A percentile compares a stretch with the other conserved stretches of the same genome.
Evolutionary conservation across 1,284 basidiomycete genomes (phyloP).

Genomic region (Pascua sp.): DNA sequence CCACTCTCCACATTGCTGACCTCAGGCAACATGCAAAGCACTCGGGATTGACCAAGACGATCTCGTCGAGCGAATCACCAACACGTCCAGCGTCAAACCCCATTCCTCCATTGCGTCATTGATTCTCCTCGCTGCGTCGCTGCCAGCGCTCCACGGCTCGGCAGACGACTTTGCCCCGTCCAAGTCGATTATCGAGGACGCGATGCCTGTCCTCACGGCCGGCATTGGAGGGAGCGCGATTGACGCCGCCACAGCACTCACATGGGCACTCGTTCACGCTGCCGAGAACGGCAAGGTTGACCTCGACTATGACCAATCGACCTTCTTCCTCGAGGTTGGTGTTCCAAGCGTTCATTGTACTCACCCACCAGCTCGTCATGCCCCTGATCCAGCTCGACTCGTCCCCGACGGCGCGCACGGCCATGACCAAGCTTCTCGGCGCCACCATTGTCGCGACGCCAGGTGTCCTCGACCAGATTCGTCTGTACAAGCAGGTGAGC

Average conservation of each 20-base stretch:
- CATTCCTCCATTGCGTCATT: slow-evolving; percentile 29
- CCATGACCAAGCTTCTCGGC: slow-evolving; percentile 36
- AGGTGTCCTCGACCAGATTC: slow-evolving; percentile 18
- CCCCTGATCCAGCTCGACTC: slow-evolving; percentile 32
- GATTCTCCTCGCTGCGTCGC: slow-evolving; percentile 23
- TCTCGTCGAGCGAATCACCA: slow-evolving; percentile 23
- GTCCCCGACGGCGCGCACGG: slow-evolving; percentile 24
- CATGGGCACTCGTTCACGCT: slow-evolving; percentile 19
- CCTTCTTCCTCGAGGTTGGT: slow-evolving; percentile 36
- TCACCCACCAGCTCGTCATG: slow-evolving; percentile 23
- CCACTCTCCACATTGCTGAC: neutral
- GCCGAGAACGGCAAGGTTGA: slow-evolving; percentile 3
- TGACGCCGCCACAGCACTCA: slow-evolving; percentile 25
- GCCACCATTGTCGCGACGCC: slow-evolving; percentile 19
- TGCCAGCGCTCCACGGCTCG: slow-evolving; percentile 3
- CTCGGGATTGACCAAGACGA: slow-evolving; percentile 18
- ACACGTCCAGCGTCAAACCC: slow-evolving; percentile 16
- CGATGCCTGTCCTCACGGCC: slow-evolving; percentile 28
- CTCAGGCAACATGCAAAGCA: neutral
- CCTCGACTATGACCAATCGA: slow-evolving; percentile 26
- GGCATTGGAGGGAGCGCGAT: slow-evolving; percentile 18
- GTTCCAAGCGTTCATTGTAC: neutral
- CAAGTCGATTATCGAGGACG: slow-evolving; percentile 20
- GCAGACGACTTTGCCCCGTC: slow-evolving; percentile 2
- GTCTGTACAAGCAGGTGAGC: slow-evolving; percentile 31